Evolutionary conservation across 1,284 basidiomycete species (phyloP).

Genomic region (Microstroma glucosiphilum): DNA sequence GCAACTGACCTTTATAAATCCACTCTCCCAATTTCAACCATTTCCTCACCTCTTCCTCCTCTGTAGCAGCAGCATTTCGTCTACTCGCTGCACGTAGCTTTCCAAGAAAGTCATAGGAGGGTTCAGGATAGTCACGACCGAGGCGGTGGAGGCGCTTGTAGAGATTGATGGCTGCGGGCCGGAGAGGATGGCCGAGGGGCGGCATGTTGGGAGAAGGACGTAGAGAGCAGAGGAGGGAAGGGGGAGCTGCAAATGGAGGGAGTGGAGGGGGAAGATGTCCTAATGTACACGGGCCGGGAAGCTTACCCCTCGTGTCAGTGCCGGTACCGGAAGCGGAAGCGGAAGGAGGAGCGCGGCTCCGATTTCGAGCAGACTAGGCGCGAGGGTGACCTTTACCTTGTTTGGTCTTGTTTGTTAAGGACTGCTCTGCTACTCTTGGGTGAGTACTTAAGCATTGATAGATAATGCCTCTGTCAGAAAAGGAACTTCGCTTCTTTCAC

Average conservation of each 20-base stretch:
- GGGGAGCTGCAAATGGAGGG: neutral
- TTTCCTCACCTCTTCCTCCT: conserved; percentile 40
- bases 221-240: neutral
- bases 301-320: too few species aligned
- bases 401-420: too few species aligned
- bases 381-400: too few species aligned
- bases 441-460: too few species aligned
- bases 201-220: conserved; percentile 26
- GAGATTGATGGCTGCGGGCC: conserved; percentile 41
- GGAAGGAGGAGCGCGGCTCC: too few species aligned
- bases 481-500: too few species aligned
- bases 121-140: conserved; percentile 48
- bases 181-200: conserved; percentile 41
- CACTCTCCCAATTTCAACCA: conserved; percentile 42
- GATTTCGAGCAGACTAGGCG: too few species aligned
- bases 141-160: conserved; percentile 48
- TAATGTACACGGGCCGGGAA: too few species aligned
- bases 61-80: conserved; percentile 39
- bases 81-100: conserved; percentile 41
- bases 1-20: conserved; percentile 37
- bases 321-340: too few species aligned
- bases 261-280: neutral
- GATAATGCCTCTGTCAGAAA: too few species aligned
- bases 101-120: conserved; percentile 44
- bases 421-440: too few species aligned